Evolutionary conservation across 1,139 yeast genomes (phyloP), one percentile per base, ranked within the genome.

Genomic region (Suhomyces wounanorum): DNA sequence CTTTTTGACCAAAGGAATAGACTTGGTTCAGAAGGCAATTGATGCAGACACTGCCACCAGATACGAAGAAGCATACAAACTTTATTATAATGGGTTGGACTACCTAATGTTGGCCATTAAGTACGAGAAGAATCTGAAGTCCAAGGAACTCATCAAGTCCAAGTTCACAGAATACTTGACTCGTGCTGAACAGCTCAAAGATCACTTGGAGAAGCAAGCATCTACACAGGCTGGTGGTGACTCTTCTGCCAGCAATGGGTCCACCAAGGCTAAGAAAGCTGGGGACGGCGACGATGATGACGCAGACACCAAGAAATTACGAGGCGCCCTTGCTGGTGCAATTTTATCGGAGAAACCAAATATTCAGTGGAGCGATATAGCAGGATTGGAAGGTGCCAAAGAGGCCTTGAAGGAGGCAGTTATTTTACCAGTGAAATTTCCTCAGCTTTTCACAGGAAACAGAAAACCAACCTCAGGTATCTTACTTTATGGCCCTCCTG

Each of bases 321-420:
- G 97, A 57, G 92, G 95, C 3, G 98, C 99, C 0, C 75, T 95
- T 52, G 89, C 96, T 0, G 95, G 96, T 1, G 96, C 98, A 0
- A 92, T 95, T 57, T 75, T 95, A 48, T 81, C 94, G 35, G 99
- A 94, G 62, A 92, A 83, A 55, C 99, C 99, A 28, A 87, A 95
- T 64, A 96, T 95, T 31, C 81, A 80, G 56, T 95, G 99, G 99
- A 86, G 82, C 55, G 99, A 95, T 64, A 87, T 95, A 59, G 99
- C 99, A 1, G 99, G 99, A 23, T 78, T 95, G 55, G 98, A 94
- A 56, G 81, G 83, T 35, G 99, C 99, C 8, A 95, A 95, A 65
- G 98, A 94, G 61, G 96, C 99, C 0, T 75, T 95, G 52, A 95
- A 95, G 68, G 99, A 95, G 69, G 98, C 99, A 1, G 99, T 95